Evolutionary conservation across 345 rosid genomes (phyloP).

Genomic region (Populus pruinosa): DNA sequence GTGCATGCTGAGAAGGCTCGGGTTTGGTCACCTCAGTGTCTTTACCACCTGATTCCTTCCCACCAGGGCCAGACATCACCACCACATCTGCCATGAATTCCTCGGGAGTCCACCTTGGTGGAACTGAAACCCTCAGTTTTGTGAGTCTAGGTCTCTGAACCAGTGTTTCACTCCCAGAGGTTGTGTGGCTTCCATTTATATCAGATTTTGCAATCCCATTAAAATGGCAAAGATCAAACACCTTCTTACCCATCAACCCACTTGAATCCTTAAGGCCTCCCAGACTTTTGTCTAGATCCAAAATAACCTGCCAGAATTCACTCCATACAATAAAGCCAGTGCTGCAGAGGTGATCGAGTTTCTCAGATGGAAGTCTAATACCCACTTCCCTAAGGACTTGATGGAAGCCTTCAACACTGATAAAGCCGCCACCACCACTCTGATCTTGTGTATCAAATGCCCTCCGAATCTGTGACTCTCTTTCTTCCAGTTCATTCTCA

Average conservation of each 20-base stretch:
- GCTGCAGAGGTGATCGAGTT: slow-evolving; percentile 62
- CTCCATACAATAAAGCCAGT: slow-evolving; percentile 94
- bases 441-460: slow-evolving; percentile 94
- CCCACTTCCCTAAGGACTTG: slow-evolving; percentile 67
- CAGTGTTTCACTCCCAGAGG: slow-evolving; percentile 49
- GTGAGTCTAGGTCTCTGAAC: slow-evolving; percentile 92
- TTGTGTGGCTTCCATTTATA: slow-evolving; percentile 59
- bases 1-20: slow-evolving; percentile 82
- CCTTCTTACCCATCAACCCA: slow-evolving; percentile 94
- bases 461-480: slow-evolving; percentile 81
- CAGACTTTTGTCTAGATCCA: slow-evolving; percentile 66
- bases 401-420: slow-evolving; percentile 87
- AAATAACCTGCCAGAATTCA: slow-evolving; percentile 89
- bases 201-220: slow-evolving; percentile 98
- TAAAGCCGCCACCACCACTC: slow-evolving; percentile 99
- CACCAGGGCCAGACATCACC: slow-evolving; percentile 40
- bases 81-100: slow-evolving; percentile 75
- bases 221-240: slow-evolving; percentile 90
- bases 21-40: slow-evolving; percentile 63
- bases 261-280: slow-evolving; percentile 93
- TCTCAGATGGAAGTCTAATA: slow-evolving; percentile 64
- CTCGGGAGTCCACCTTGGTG: slow-evolving; percentile 99
- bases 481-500: slow-evolving; percentile 89
- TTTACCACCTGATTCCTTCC: slow-evolving; percentile 35
- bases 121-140: slow-evolving; percentile 87